Percentiles rank a stretch among this genome's conserved stretches.
These are phyloP conservation scores for Russula compacta DNA, from an alignment of 768 basidiomycete species.

Conservation along the genomic window DNA sequence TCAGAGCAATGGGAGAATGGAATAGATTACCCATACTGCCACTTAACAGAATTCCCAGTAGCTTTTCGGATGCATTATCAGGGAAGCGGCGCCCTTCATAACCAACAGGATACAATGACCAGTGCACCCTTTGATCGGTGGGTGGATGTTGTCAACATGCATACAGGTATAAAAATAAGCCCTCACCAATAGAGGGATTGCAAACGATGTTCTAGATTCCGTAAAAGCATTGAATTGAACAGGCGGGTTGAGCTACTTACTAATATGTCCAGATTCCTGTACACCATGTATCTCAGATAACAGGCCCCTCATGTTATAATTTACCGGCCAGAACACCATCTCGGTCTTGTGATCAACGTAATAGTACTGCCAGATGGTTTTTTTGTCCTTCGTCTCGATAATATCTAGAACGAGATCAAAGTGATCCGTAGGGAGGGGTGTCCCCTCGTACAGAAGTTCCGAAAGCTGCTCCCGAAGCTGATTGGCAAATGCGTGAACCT, in stretches of 20 bases:
- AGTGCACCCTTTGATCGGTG: not conserved
- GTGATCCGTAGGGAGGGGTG: not conserved
- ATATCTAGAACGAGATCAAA: conserved; percentile 9
- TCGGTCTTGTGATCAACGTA: not conserved
- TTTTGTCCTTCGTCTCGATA: not conserved
- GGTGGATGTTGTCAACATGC: not conserved
- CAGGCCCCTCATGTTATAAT: not conserved
- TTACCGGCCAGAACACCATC: conserved; percentile 1
- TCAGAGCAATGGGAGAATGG: not conserved
- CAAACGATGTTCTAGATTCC: not conserved
- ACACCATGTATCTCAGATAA: not conserved
- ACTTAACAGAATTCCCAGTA: not conserved
- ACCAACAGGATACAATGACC: conserved; percentile 12
- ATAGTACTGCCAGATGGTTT: conserved; percentile 1
- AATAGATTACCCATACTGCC: not conserved
- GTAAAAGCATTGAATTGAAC: not conserved
- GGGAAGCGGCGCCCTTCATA: not conserved
- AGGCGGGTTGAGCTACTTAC: not conserved
- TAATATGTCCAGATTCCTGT: not conserved
- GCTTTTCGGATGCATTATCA: not conserved
- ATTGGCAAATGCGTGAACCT: not conserved
- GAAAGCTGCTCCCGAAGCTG: not conserved
- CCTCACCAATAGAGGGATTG: conserved; percentile 10
- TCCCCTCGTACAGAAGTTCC: not conserved
- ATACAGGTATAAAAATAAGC: too few species aligned